Evolutionary conservation across 495 filamentous ascomycete species (phyloP).

Genomic region (Aspergillus indologenus): DNA sequence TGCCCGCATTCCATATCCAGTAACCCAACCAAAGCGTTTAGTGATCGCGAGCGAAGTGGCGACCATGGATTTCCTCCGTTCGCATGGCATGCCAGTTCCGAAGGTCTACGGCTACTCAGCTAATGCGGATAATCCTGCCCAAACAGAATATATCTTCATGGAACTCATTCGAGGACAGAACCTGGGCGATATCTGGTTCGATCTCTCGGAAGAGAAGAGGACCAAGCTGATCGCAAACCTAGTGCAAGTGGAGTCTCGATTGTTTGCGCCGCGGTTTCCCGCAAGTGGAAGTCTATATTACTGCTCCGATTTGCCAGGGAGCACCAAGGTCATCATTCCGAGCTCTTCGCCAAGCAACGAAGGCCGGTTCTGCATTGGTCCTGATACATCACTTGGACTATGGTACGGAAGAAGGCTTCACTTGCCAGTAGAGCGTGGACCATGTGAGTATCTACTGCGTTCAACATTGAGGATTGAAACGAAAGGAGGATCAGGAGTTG

Average conservation of each 20-base stretch:
- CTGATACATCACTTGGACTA: slow-evolving; percentile 19
- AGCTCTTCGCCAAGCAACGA: neutral
- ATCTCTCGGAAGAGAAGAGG: slow-evolving; percentile 25
- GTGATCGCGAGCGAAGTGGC: slow-evolving; percentile 37
- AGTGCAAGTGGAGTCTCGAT: slow-evolving; percentile 29
- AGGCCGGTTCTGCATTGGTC: slow-evolving; percentile 20
- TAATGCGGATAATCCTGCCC: slow-evolving; percentile 22
- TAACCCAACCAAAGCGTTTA: slow-evolving; percentile 24
- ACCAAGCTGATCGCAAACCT: slow-evolving; percentile 31
- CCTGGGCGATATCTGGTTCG: slow-evolving; percentile 24
- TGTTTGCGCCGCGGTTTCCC: slow-evolving; percentile 30
- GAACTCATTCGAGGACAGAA: slow-evolving; percentile 26
- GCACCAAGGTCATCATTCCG: neutral
- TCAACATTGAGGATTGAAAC: neutral
- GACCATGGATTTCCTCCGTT: slow-evolving; percentile 29
- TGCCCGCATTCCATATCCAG: slow-evolving; percentile 25
- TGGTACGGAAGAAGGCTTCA: slow-evolving; percentile 19
- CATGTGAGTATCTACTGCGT: slow-evolving; percentile 20
- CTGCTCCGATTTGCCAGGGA: neutral
- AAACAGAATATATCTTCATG: slow-evolving; percentile 28
- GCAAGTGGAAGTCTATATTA: slow-evolving; percentile 37
- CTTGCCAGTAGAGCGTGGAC: slow-evolving; percentile 18
- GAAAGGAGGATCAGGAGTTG: neutral
- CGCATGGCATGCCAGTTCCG: slow-evolving; percentile 29
- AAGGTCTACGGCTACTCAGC: slow-evolving; percentile 18